Percentiles rank a stretch among this genome's conserved stretches.
These are phyloP conservation scores for Penicillium sp. DNA, from an alignment of 2,329 filamentous ascomycete genomes.

Conservation along the genomic window DNA sequence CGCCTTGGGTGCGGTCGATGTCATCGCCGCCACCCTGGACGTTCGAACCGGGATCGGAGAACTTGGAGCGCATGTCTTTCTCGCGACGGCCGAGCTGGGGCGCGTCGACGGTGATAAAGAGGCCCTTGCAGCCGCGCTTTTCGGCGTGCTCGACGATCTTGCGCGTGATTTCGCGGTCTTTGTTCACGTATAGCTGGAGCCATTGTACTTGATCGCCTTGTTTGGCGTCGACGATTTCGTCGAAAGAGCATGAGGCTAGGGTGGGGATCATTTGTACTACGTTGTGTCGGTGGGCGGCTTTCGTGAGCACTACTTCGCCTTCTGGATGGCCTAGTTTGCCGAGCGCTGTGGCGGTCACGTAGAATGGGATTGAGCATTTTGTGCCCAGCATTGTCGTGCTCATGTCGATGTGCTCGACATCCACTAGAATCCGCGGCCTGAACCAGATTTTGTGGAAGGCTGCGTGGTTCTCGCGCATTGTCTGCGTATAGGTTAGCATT, in stretches of 20 bases:
- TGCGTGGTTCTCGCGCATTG: slow-evolving; percentile 85
- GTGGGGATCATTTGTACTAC: slow-evolving; percentile 98
- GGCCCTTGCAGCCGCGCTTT: slow-evolving; percentile 77
- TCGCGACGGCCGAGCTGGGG: slow-evolving; percentile 89
- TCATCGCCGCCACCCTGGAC: slow-evolving; percentile 62
- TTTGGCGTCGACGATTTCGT: slow-evolving; percentile 85
- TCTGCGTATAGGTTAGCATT: slow-evolving; percentile 44
- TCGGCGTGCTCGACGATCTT: slow-evolving; percentile 88
- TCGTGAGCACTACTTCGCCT: slow-evolving; percentile 83
- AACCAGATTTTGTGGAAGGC: slow-evolving; percentile 99
- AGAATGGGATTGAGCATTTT: slow-evolving; percentile 77
- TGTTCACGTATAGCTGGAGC: slow-evolving; percentile 96
- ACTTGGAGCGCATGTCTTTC: slow-evolving; percentile 96
- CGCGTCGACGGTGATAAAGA: slow-evolving; percentile 97
- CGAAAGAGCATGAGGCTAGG: slow-evolving; percentile 89
- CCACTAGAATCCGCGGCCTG: slow-evolving; percentile 74
- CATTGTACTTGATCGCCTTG: slow-evolving; percentile 78
- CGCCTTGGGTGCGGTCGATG: slow-evolving; percentile 82
- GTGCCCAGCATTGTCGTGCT: slow-evolving; percentile 89
- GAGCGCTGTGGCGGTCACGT: slow-evolving; percentile 89
- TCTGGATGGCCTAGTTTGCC: slow-evolving; percentile 91
- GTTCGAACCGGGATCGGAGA: slow-evolving; percentile 69
- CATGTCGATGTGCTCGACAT: slow-evolving; percentile 80
- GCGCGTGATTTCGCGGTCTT: slow-evolving; percentile 81
- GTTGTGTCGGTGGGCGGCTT: slow-evolving; percentile 73